A percentile compares a stretch with the other conserved stretches of the same genome.
These are phyloP conservation scores for Yamadazyma atmosphaerica DNA, from an alignment of 1,139 yeast species.

Conservation along the genomic window DNA sequence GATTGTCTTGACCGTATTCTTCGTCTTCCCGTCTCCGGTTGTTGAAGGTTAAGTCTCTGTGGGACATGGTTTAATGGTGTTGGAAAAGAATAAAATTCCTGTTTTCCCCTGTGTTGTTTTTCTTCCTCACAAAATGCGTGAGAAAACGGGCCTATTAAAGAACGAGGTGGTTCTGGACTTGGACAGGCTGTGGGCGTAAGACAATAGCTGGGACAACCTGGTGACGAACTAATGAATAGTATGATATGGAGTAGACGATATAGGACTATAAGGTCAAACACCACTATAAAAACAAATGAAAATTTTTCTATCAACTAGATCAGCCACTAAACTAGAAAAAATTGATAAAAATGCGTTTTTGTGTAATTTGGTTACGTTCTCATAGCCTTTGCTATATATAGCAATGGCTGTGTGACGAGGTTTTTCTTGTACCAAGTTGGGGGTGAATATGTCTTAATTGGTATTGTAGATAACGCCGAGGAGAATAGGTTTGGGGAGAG, in stretches of 20 bases:
- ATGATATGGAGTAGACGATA: neutral
- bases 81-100: too few relatives aligned
- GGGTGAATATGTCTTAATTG: too few relatives aligned
- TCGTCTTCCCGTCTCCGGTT: slow-evolving; percentile 16
- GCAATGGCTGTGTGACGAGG: neutral
- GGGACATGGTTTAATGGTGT: slow-evolving; percentile 23
- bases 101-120: neutral
- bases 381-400: neutral
- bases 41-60: slow-evolving; percentile 35
- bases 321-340: neutral
- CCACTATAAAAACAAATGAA: neutral
- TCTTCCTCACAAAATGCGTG: too few relatives aligned
- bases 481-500: too few relatives aligned
- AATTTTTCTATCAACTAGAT: neutral
- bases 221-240: neutral
- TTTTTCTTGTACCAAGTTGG: neutral
- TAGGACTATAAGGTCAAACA: too few relatives aligned
- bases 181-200: too few relatives aligned
- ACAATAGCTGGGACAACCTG: too few relatives aligned
- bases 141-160: too few relatives aligned
- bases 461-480: too few relatives aligned
- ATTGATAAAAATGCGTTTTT: neutral
- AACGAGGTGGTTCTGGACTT: neutral
- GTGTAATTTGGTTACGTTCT: slow-evolving; percentile 1
- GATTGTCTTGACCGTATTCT: slow-evolving; percentile 21